Base-by-base conservation (phyloP, 495 filamentous ascomycete species). In the Penicillium manginii region DNA sequence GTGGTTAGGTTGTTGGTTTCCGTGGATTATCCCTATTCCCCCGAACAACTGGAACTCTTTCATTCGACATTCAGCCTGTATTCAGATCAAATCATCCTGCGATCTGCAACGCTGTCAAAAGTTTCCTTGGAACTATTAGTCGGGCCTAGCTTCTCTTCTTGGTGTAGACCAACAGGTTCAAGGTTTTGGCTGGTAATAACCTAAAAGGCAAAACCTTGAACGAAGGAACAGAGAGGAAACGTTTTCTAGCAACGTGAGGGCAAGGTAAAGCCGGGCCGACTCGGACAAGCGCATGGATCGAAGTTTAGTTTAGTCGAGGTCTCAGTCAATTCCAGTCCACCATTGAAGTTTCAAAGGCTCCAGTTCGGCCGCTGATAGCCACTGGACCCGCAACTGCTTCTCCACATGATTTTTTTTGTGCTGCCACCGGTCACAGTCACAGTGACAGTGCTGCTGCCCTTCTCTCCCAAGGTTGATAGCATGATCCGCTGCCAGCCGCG, bases 91-190 rank as follows among this genome's bases (percentile, higher is more conserved):
- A 29, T 8, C 26, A 29, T 8, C 6, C 6, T 26, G 45, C 9
- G 45, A 47, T 47, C 45, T 47, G 45, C 45, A 47, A 47, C 45
- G 45, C 45, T 47, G 45, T 47, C 22, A 47, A 47, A 29, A 43
- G 40, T 43, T 43, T 43, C 40, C 40, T 17, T 43, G 40, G 17
- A n/a, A 43, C 40, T 43, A 19, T 43, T 43, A 43, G 40, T 47
- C 58, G 58, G 58, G 52, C 40, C 21, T 47, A 39, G 52, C 53
- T 60, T 56, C 58, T 60, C 47, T 35, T 60, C 52, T 52, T 11
- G 58, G 58, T 31, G 39, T 32, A 56, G 26, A 35, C 14, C 40
- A 8, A 29, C 15, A 15, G 9, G 11, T 14, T 22, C 45, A 47
- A 47, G 45, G 45, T 47, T 47, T 19, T 3, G 22, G 7, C 11